Percentiles rank a stretch among this genome's conserved stretches.
phyloP scores from a whole-genome alignment of 177 flowering plant species.

The Vitis hybrid region DNA sequence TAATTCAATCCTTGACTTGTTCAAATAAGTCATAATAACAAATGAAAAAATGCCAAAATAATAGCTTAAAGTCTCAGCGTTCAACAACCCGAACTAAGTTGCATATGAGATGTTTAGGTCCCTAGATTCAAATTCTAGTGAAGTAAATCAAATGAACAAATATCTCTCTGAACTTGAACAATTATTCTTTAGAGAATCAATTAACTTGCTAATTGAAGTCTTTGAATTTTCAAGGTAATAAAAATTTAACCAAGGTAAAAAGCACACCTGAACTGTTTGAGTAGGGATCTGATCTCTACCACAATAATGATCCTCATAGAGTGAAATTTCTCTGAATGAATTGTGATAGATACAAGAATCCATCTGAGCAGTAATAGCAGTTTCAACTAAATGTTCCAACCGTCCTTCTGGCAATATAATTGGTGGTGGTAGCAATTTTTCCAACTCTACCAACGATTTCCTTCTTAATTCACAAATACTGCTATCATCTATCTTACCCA shows the following conservation, averaged over 20 bases:
- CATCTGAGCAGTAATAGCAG: constrained; percentile 46
- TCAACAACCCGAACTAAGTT: too few relatives aligned
- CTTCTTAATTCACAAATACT: constrained; percentile 35
- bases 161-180: too few relatives aligned
- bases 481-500: constrained; percentile 30
- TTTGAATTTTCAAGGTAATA: not conserved
- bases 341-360: constrained; percentile 77
- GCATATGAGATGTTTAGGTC: not conserved
- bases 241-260: not conserved
- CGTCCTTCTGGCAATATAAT: constrained; percentile 62
- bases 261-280: constrained; percentile 73
- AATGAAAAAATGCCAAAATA: too few relatives aligned
- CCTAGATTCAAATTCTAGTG: not conserved
- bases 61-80: too few relatives aligned
- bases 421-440: constrained; percentile 70
- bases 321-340: constrained; percentile 44
- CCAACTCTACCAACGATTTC: constrained; percentile 55
- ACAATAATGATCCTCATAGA: constrained; percentile 74
- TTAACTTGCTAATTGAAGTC: not conserved
- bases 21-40: too few relatives aligned
- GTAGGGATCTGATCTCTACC: constrained; percentile 68
- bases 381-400: constrained; percentile 79
- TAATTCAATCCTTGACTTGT: too few relatives aligned
- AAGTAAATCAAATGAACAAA: too few relatives aligned
- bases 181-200: too few relatives aligned